A percentile compares a stretch with the other conserved stretches of the same genome.
These are phyloP conservation scores for Coprinopsis marcescibilis DNA, from an alignment of 768 basidiomycete species.

Conservation along the genomic window DNA sequence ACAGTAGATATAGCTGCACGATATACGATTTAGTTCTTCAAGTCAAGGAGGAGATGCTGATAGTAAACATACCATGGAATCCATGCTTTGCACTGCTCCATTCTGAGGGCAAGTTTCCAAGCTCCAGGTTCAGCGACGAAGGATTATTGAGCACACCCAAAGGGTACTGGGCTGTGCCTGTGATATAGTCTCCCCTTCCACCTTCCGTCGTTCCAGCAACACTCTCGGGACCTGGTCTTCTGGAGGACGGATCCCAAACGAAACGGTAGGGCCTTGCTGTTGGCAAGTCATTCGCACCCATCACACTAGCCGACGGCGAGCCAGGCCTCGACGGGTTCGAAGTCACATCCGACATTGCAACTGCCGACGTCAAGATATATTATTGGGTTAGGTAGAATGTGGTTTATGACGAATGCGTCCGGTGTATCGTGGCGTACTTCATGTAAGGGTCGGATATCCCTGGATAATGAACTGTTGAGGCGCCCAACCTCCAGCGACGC, in stretches of 20 bases:
- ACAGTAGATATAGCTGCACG: conserved; percentile 90
- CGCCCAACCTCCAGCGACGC: no score
- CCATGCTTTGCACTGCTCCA: conserved; percentile 84
- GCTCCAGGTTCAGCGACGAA: conserved; percentile 42
- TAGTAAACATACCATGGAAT: conserved; percentile 67
- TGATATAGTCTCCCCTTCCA: conserved; percentile 56
- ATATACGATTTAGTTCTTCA: no score
- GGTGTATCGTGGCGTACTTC: not conserved
- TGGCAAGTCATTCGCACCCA: conserved; percentile 28
- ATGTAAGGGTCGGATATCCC: not conserved
- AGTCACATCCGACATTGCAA: conserved; percentile 39
- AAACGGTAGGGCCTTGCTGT: conserved; percentile 64
- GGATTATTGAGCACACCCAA: conserved; percentile 40
- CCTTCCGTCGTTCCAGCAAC: conserved; percentile 70
- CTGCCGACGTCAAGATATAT: not conserved
- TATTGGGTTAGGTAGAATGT: no score
- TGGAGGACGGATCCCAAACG: conserved; percentile 62
- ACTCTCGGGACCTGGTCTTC: conserved; percentile 61
- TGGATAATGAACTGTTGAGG: no score
- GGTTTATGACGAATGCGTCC: not conserved
- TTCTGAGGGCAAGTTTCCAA: conserved; percentile 48
- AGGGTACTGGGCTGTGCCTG: conserved; percentile 36
- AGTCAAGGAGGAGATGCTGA: not conserved
- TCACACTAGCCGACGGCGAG: conserved; percentile 44
- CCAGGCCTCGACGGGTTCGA: conserved; percentile 52